Base-by-base conservation (phyloP, 1,139 yeast species). In the Meyerozyma athensensis region DNA sequence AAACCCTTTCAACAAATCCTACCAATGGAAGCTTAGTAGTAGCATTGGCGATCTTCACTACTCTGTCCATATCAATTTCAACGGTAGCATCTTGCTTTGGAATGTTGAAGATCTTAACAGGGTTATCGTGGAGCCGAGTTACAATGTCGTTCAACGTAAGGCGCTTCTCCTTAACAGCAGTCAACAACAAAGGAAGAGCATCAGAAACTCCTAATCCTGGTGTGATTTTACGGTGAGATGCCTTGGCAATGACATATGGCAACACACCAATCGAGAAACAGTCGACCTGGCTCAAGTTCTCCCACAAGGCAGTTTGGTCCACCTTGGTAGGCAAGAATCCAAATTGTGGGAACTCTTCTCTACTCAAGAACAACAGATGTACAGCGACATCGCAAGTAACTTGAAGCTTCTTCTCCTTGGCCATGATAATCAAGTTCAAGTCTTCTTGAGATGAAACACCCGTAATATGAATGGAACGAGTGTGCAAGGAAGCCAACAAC, bases 371-470 rank as follows among this genome's bases (percentile, higher is more conserved):
- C 58, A 90, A 72, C 4, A 95, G 71, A 58, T 80, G 82, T 36
- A 92, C 81, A 19, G 92, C 72, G 45, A 86, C 95, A 62, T 92
- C 98, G 63, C 95, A 86, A 31, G 97, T 87, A 33, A 92, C 96
- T 48, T 74, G 74, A 52, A 86, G 70, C 34, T 81, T 79, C 70
- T 85, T 86, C 43, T 76, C 83, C 68, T 89, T 90, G 41, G 96
- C 87, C 78, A 92, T 81, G 56, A 75, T 74, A 54, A 92, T 86
- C 58, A 92, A 73, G 46, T 84, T 80, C 57, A 92, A 74, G 59
- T 92, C 98, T 50, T 85, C 89, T 58, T 75, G 78, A 42, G 84
- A 74, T 36, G 86, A 78, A 39, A 92, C 92, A 49, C 86, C 89
- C 41, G 96, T 86, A 49, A 92, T 81, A 62, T 92, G 98, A 47